These are phyloP conservation scores for Globisporangium radiosum DNA, from an alignment of 352 stramenopile genomes.

Conservation along the genomic window DNA sequence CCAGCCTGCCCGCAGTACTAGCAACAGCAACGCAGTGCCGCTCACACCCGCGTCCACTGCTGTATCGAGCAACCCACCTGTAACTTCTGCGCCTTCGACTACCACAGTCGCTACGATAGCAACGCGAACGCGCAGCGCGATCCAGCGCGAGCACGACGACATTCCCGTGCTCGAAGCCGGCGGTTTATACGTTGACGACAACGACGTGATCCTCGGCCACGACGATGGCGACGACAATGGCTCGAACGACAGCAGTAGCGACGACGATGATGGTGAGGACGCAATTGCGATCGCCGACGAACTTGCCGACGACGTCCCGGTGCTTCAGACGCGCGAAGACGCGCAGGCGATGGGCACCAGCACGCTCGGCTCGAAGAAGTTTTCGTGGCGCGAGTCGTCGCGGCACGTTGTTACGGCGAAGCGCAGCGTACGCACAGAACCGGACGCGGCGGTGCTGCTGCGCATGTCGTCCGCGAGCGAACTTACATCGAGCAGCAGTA, in stretches of 20 bases:
- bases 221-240: conserved; percentile 25
- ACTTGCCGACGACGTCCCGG: conserved; percentile 45
- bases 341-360: conserved; percentile 18
- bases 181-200: conserved; percentile 17
- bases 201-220: conserved; percentile 3
- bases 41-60: not conserved
- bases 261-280: conserved; percentile 8
- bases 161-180: conserved; percentile 60
- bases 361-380: conserved; percentile 34
- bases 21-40: not conserved
- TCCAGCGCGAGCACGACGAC: conserved; percentile 28
- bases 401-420: conserved; percentile 10
- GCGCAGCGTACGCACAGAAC: conserved; percentile 12
- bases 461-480: conserved; percentile 46
- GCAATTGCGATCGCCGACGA: conserved; percentile 17
- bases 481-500: conserved; percentile 17
- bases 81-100: not conserved
- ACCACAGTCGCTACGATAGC: conserved; percentile 4
- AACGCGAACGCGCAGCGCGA: not conserved
- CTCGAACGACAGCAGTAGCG: conserved; percentile 18
- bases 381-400: conserved; percentile 39
- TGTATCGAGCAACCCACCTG: not conserved
- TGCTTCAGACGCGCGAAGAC: conserved; percentile 65
- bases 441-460: conserved; percentile 39
- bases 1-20: not conserved